A percentile compares a stretch with the other conserved stretches of the same genome.
Conservation (phyloP, 2,329 filamentous ascomycete genomes). For the Alternaria sp. region DNA sequence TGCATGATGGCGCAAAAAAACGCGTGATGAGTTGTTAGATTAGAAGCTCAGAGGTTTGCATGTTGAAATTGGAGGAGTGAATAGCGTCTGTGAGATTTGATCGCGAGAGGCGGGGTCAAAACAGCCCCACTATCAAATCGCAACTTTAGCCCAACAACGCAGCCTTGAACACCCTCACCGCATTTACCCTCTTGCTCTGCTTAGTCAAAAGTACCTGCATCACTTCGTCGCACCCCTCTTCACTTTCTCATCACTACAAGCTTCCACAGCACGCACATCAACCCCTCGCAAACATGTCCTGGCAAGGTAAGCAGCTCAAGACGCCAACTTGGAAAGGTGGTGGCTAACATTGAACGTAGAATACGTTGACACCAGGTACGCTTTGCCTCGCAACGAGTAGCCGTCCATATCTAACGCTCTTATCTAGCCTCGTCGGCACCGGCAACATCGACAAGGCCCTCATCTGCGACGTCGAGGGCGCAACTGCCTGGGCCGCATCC, state of each 20-base stretch:
- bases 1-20: slow-evolving; percentile 42
- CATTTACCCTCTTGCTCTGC: slow-evolving; percentile 30
- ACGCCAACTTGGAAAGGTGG: slow-evolving; percentile 18
- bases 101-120: slow-evolving; percentile 20
- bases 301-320: slow-evolving; percentile 49
- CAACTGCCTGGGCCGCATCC: slow-evolving; percentile 80
- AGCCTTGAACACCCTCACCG: slow-evolving; percentile 35
- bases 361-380: slow-evolving; percentile 55
- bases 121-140: slow-evolving; percentile 28
- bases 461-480: slow-evolving; percentile 59
- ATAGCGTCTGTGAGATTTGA: slow-evolving; percentile 14
- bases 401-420: slow-evolving; percentile 24
- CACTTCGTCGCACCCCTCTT: slow-evolving; percentile 23
- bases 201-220: slow-evolving; percentile 38
- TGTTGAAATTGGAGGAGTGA: slow-evolving; percentile 8
- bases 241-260: slow-evolving; percentile 25
- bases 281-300: slow-evolving; percentile 52
- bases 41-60: not conserved
- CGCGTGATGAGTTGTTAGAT: slow-evolving; percentile 8
- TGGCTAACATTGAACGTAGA: slow-evolving; percentile 42
- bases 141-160: slow-evolving; percentile 28
- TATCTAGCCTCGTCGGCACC: slow-evolving; percentile 52
- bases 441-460: slow-evolving; percentile 59
- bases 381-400: not conserved
- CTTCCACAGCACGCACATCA: slow-evolving; percentile 36